Base-by-base conservation (phyloP, 192 early-diverging fungal species). In the Linnemannia elongata region DNA sequence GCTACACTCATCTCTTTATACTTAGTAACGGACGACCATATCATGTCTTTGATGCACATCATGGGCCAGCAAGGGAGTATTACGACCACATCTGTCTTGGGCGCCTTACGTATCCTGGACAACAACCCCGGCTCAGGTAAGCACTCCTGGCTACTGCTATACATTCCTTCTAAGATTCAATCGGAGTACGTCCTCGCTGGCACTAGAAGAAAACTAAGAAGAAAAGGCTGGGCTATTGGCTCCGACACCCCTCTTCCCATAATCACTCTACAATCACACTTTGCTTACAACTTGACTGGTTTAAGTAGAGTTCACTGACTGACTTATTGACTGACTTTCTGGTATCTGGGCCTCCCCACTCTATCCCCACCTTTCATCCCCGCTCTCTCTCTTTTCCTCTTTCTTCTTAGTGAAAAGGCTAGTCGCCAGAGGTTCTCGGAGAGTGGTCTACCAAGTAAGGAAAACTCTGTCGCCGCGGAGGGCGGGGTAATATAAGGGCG, bases 101-200 rank as follows among this genome's bases (percentile, higher is more conserved):
- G 60, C 9, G 84, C 84, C n/a, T 79, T 86, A 41, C 84, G 84
- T 35, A 71, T 86, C 7, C 27, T 86, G 60, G 84, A 86, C 68
- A 81, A 86, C 54, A 81, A 76, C 18, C 74, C 79, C 7, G 75
- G 74, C 36, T 73, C 79, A 57, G 79, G 84, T 81, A 42, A 72
- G 41, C 76, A 12, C 39, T 72, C 18, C 52, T 6, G 49, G 38
- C 12, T 27, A 24, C 18, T 36, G 33, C 20, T 9, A 5, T 66
- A 66, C 60, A 66, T 66, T 66, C 60, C 60, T 66, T 66, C 60
- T 27, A 66, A 2, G 27, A 66, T 33, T 66, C 10, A 15, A 66
- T 66, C 60, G 60, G 60, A 66, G 60, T 66, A 66, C 15, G 9
- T 30, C 60, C 12, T 12, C 10, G 27, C 44, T 45, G 44, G 13